Percentiles rank a stretch among this genome's conserved stretches.
phyloP scores from a whole-genome alignment of 345 rosid genomes.

The Eucalyptus decipiens region DNA sequence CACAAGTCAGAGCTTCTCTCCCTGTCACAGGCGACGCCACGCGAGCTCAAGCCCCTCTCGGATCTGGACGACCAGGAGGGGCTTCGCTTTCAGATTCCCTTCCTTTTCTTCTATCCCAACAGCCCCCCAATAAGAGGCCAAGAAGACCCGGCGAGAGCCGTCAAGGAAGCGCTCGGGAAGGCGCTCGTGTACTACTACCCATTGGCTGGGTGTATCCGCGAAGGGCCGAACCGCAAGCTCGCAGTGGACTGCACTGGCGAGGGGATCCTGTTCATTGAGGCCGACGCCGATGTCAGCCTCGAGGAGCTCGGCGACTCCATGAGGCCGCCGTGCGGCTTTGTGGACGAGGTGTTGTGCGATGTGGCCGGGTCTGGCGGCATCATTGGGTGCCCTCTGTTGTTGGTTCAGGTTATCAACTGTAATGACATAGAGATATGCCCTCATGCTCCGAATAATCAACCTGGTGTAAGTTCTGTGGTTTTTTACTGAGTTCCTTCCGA shows the following conservation, averaged over 20 bases:
- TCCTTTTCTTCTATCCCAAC: background rate
- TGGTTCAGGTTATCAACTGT: too few species aligned
- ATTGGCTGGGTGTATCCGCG: too few species aligned
- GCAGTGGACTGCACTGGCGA: too few species aligned
- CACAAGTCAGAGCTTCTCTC: background rate
- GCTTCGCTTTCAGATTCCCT: background rate
- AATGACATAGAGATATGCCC: too few species aligned
- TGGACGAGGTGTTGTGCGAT: too few species aligned
- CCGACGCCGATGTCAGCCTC: fast-evolving
- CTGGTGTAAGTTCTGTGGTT: too few species aligned
- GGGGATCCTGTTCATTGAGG: too few species aligned
- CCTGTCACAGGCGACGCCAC: background rate
- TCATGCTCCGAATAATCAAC: fast-evolving
- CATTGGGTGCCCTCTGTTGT: too few species aligned
- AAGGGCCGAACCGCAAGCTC: too few species aligned
- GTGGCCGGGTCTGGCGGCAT: too few species aligned
- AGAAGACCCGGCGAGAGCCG: background rate
- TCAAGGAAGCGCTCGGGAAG: background rate
- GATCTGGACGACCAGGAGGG: background rate
- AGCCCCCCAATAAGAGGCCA: background rate
- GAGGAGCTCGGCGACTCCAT: too few species aligned
- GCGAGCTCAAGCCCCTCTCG: background rate
- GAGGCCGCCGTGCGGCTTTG: fast-evolving
- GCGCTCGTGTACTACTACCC: background rate
- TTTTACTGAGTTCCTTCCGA: too few species aligned